phyloP scores from a whole-genome alignment of 352 stramenopile genomes.

The Phytopythium aichiense region DNA sequence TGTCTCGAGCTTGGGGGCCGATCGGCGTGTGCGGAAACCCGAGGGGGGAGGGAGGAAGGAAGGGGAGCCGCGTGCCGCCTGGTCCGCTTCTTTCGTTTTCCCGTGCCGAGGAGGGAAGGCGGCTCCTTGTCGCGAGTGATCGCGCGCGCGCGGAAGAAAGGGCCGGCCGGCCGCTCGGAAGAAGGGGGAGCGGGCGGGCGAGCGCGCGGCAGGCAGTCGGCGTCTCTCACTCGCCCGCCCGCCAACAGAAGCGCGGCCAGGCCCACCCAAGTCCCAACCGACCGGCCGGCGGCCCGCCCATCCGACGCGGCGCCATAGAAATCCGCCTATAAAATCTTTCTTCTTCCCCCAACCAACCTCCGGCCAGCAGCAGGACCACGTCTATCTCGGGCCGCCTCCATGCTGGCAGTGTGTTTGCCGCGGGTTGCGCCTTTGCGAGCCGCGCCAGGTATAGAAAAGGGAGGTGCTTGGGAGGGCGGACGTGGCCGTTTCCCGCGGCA shows the following conservation, averaged over 20 bases:
- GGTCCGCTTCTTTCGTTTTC: slow-evolving; percentile 9
- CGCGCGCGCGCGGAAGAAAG: slow-evolving; percentile 1
- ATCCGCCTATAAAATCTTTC: slow-evolving; percentile 10
- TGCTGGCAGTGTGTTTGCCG: background rate
- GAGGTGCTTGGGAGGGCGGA: background rate
- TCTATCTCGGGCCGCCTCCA: slow-evolving; percentile 3
- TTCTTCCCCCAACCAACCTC: background rate
- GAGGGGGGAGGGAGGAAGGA: too few species aligned
- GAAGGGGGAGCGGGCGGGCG: background rate
- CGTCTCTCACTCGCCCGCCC: background rate
- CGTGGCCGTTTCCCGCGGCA: background rate
- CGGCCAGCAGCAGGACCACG: background rate
- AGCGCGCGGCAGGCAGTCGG: background rate
- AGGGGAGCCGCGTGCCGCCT: background rate
- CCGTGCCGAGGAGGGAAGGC: background rate
- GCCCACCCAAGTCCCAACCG: background rate
- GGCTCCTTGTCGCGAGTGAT: background rate
- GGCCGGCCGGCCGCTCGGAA: background rate
- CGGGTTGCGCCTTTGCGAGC: background rate
- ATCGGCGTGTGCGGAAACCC: background rate
- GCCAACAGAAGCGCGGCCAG: background rate
- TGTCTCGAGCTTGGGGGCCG: background rate
- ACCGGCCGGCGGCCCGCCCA: background rate
- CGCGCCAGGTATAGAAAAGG: slow-evolving; percentile 1
- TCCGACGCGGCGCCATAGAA: slow-evolving; percentile 6